Percentiles rank a stretch among this genome's conserved stretches.
Conservation (phyloP, 1,284 basidiomycete genomes). For the Pseudozyma thailandica region DNA sequence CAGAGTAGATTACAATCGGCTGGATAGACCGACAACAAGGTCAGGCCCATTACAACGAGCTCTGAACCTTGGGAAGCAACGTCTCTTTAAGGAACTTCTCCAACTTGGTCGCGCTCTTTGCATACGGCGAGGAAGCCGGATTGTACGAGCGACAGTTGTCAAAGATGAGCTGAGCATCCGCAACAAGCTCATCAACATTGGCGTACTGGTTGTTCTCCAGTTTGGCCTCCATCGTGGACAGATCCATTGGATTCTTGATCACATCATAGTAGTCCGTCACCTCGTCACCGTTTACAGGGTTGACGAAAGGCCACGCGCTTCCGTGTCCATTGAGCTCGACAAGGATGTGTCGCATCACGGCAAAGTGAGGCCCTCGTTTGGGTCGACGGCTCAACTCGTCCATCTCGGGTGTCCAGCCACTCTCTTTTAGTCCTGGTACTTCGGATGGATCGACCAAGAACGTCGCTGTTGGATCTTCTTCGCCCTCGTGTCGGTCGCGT, state of each 20-base stretch:
- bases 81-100: conserved; percentile 71
- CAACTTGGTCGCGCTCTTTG: conserved; percentile 84
- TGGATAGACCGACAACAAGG: background rate
- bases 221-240: conserved; percentile 91
- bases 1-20: too few species aligned
- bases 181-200: conserved; percentile 80
- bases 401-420: conserved; percentile 91
- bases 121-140: conserved; percentile 83
- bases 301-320: conserved; percentile 86
- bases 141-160: conserved; percentile 94
- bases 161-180: conserved; percentile 80
- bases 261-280: conserved; percentile 92
- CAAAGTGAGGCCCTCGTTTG: conserved; percentile 73
- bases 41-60: conserved; percentile 25
- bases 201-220: conserved; percentile 82
- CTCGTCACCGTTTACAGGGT: conserved; percentile 83
- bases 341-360: conserved; percentile 83
- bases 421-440: conserved; percentile 73
- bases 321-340: conserved; percentile 84
- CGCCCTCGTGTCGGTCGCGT: conserved; percentile 30
- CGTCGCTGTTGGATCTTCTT: conserved; percentile 46
- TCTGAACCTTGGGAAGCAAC: conserved; percentile 52
- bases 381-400: conserved; percentile 76
- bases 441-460: conserved; percentile 58
- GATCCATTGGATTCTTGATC: conserved; percentile 93